Percentiles rank a stretch among this genome's conserved stretches.
phyloP scores from a whole-genome alignment of 2,329 filamentous ascomycete genomes.

The Penicillium sp. region DNA sequence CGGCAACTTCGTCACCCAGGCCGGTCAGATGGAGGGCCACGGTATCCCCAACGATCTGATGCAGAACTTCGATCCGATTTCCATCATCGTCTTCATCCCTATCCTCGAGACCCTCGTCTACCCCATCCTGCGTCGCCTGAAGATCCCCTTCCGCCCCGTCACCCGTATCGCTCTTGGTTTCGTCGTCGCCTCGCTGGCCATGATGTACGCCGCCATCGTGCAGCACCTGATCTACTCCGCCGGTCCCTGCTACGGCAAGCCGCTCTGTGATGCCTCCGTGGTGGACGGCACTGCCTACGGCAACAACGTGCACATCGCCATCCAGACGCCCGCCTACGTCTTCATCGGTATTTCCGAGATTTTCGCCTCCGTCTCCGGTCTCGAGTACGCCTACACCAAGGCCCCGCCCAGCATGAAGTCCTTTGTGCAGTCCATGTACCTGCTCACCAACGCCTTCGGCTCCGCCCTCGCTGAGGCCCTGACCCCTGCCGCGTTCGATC shows the following conservation, averaged over 20 bases:
- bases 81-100: slow-evolving; percentile 71
- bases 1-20: slow-evolving; percentile 64
- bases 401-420: slow-evolving; percentile 66
- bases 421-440: slow-evolving; percentile 55
- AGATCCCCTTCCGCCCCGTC: slow-evolving; percentile 68
- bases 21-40: slow-evolving; percentile 58
- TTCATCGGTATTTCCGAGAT: slow-evolving; percentile 53
- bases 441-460: slow-evolving; percentile 58
- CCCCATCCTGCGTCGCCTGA: slow-evolving; percentile 60
- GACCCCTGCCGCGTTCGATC: slow-evolving; percentile 59
- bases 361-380: slow-evolving; percentile 62
- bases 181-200: slow-evolving; percentile 59
- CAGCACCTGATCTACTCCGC: slow-evolving; percentile 55
- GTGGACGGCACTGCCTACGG: slow-evolving; percentile 33
- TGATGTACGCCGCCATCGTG: slow-evolving; percentile 58
- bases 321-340: slow-evolving; percentile 46
- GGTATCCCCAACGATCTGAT: slow-evolving; percentile 75
- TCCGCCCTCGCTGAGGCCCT: slow-evolving; percentile 60
- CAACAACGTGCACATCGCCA: slow-evolving; percentile 45
- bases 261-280: slow-evolving; percentile 33
- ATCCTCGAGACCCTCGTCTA: slow-evolving; percentile 67
- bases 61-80: slow-evolving; percentile 70
- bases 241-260: slow-evolving; percentile 50
- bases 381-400: slow-evolving; percentile 72
- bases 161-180: slow-evolving; percentile 72